phyloP scores from a whole-genome alignment of 148 eudicot genomes.

The Diospyros kaki region DNA sequence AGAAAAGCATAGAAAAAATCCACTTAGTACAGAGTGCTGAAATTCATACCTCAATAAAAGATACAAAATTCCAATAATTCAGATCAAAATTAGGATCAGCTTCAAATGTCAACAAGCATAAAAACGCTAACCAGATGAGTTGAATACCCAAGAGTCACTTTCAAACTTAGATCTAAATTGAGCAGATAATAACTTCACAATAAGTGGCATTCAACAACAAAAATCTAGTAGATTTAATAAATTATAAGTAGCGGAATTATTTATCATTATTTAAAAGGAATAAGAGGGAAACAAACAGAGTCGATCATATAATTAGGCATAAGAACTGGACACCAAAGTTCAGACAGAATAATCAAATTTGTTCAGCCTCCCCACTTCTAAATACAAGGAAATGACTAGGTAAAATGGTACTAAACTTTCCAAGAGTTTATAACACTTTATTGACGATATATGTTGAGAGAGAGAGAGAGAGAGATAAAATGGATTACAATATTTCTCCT shows the following conservation, averaged over 20 bases:
- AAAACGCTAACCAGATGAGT: background rate
- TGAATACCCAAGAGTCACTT: background rate
- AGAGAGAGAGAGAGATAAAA: background rate
- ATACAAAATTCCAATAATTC: background rate
- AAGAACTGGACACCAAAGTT: background rate
- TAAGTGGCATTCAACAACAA: background rate
- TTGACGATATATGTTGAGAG: background rate
- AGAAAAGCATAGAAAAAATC: slow-evolving; percentile 9
- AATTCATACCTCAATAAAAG: no score
- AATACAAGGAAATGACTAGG: background rate
- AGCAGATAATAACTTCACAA: no score
- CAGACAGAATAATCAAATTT: background rate
- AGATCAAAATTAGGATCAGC: background rate
- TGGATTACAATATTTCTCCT: no score
- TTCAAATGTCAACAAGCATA: background rate
- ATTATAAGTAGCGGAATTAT: no score
- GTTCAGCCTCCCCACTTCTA: background rate
- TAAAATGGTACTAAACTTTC: no score
- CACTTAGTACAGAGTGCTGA: no score
- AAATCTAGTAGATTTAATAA: background rate
- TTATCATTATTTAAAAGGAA: no score
- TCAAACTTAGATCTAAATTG: background rate
- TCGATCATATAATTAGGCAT: background rate
- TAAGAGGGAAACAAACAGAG: background rate
- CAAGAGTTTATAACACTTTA: no score